These are phyloP conservation scores for Ustilago hordei DNA, from an alignment of 1,284 basidiomycete species.

Conservation along the genomic window DNA sequence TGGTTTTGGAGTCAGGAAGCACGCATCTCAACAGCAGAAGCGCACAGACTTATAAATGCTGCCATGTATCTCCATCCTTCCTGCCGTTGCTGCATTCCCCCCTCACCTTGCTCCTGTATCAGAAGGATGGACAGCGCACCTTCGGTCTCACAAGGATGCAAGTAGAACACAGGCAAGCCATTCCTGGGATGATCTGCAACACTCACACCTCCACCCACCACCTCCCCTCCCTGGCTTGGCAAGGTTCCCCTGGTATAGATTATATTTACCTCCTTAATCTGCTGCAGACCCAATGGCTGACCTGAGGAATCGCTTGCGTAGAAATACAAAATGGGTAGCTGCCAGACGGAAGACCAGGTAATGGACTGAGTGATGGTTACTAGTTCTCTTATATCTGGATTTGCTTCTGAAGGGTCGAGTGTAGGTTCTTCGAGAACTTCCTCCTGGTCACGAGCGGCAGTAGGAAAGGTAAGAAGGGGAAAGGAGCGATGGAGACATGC, in stretches of 20 bases:
- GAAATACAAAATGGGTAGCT: conserved; percentile 34
- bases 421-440: background rate
- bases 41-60: conserved; percentile 31
- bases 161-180: conserved; percentile 13
- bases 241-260: conserved; percentile 1
- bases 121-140: conserved; percentile 1
- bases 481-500: conserved; percentile 22
- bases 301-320: conserved; percentile 12
- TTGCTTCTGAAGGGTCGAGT: background rate
- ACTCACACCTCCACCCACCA: conserved; percentile 14
- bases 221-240: background rate
- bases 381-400: background rate
- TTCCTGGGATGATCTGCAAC: conserved; percentile 33
- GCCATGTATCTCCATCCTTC: conserved; percentile 14
- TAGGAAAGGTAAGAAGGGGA: background rate
- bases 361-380: conserved; percentile 26
- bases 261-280: conserved; percentile 3
- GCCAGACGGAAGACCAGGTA: conserved; percentile 21
- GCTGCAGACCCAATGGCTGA: conserved; percentile 1
- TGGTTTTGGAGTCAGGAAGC: background rate
- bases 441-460: background rate
- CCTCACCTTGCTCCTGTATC: background rate
- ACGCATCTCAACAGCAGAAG: conserved; percentile 41
- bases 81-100: background rate
- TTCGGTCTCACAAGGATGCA: conserved; percentile 45